Evolutionary conservation across 108 stramenopile species (phyloP).

Genomic region (Hondaea fermentalgiana): DNA sequence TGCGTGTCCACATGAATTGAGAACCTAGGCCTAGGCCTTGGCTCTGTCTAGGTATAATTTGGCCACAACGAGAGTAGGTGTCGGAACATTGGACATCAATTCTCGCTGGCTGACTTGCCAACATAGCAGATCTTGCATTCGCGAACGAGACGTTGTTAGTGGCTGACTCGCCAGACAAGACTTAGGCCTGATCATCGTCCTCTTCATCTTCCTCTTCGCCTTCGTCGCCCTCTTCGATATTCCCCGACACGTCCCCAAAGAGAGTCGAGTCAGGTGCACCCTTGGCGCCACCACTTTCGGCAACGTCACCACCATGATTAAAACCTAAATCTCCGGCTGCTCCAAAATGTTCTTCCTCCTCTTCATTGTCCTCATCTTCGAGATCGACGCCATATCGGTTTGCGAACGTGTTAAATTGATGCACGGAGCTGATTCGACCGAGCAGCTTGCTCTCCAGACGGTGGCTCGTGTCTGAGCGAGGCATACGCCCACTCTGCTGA

Average conservation of each 20-base stretch:
- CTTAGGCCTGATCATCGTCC: too few relatives aligned
- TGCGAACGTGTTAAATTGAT: neutral
- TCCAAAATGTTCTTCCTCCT: too few relatives aligned
- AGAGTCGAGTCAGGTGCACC: too few relatives aligned
- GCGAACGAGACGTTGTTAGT: too few relatives aligned
- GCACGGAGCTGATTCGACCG: neutral
- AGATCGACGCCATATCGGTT: neutral
- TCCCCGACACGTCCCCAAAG: too few relatives aligned
- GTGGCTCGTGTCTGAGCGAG: neutral
- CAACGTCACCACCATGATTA: too few relatives aligned
- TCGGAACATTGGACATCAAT: neutral
- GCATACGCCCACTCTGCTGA: neutral
- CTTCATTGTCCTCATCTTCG: neutral
- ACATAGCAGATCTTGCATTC: too few relatives aligned
- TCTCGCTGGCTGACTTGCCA: neutral
- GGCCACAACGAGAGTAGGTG: neutral
- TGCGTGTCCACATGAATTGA: neutral
- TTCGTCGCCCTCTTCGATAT: neutral
- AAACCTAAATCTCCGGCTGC: too few relatives aligned
- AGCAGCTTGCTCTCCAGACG: neutral
- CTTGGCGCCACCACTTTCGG: too few relatives aligned
- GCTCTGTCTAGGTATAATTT: too few relatives aligned
- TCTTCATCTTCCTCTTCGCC: neutral
- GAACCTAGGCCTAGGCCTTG: too few relatives aligned
- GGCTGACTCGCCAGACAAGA: too few relatives aligned